phyloP scores from a whole-genome alignment of 257 asterid species.

The Scutellaria galericulata region DNA sequence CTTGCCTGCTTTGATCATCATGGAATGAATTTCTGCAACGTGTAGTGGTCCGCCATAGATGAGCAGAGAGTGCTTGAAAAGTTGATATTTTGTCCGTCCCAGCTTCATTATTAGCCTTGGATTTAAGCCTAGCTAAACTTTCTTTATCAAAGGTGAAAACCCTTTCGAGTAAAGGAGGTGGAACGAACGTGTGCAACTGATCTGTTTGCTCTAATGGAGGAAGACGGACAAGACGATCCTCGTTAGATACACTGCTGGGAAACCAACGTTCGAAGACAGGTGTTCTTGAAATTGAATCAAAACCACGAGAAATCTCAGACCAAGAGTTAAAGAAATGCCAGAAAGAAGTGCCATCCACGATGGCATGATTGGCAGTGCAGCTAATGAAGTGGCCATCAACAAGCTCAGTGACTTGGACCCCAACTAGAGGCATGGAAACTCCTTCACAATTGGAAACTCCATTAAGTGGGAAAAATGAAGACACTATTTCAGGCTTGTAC shows the following conservation, averaged over 20 bases:
- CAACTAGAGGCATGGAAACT: conserved; percentile 40
- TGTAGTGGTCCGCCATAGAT: conserved; percentile 40
- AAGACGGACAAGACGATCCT: conserved; percentile 15
- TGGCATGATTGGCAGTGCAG: conserved; percentile 35
- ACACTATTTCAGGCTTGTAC: conserved; percentile 33
- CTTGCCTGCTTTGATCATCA: neutral
- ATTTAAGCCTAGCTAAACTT: conserved; percentile 32
- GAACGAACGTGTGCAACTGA: neutral
- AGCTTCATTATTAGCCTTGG: conserved; percentile 38
- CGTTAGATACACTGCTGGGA: neutral
- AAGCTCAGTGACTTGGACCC: conserved; percentile 48
- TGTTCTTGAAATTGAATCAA: conserved; percentile 3
- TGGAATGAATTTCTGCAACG: neutral
- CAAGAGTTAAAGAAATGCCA: conserved; percentile 40
- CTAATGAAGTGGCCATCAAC: conserved; percentile 49
- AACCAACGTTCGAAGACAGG: conserved; percentile 43
- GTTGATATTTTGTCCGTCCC: conserved; percentile 34
- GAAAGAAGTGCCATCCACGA: conserved; percentile 41
- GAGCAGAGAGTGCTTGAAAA: conserved; percentile 47
- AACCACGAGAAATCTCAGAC: conserved; percentile 46
- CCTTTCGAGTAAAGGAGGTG: conserved; percentile 18
- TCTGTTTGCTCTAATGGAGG: conserved; percentile 8
- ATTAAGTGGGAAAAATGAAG: conserved; percentile 42
- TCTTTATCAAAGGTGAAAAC: conserved; percentile 39
- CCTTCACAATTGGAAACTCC: conserved; percentile 36